Evolutionary conservation across 805 yeast species (phyloP).

Genomic region (Tetrapisispora arboricola): DNA sequence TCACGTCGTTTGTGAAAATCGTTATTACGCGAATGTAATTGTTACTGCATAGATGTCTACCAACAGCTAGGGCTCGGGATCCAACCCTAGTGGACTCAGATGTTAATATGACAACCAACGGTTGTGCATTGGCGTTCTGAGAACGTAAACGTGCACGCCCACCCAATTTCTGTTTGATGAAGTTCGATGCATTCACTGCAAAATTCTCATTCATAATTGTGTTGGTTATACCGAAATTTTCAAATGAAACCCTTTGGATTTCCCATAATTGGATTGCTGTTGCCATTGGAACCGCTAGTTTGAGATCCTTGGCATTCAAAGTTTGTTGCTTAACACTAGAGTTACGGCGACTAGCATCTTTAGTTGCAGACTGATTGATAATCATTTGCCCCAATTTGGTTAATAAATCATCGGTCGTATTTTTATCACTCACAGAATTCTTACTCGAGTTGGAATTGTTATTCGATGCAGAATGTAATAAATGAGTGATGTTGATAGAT

Average conservation of each 20-base stretch:
- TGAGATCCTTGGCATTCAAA: slow-evolving; percentile 7
- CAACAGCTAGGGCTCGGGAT: slow-evolving; percentile 64
- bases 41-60: slow-evolving; percentile 52
- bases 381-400: slow-evolving; percentile 19
- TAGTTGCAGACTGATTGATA: slow-evolving; percentile 13
- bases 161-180: slow-evolving; percentile 54
- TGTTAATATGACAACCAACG: slow-evolving; percentile 56
- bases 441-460: slow-evolving; percentile 7
- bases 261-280: slow-evolving; percentile 74
- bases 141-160: slow-evolving; percentile 56
- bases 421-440: slow-evolving; percentile 1
- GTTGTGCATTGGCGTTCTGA: slow-evolving; percentile 69
- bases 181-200: slow-evolving; percentile 52
- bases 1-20: slow-evolving; percentile 26
- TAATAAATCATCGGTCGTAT: background rate
- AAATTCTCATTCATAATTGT: slow-evolving; percentile 50
- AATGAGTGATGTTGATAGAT: slow-evolving; percentile 29
- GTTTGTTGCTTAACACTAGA: background rate
- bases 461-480: slow-evolving; percentile 22
- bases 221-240: slow-evolving; percentile 41
- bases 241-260: slow-evolving; percentile 50
- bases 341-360: slow-evolving; percentile 7
- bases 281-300: slow-evolving; percentile 41
- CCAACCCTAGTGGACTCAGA: slow-evolving; percentile 69
- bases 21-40: slow-evolving; percentile 63